These are phyloP conservation scores for Hypoxylon sp. DNA, from an alignment of 2,329 filamentous ascomycete species.

Conservation along the genomic window DNA sequence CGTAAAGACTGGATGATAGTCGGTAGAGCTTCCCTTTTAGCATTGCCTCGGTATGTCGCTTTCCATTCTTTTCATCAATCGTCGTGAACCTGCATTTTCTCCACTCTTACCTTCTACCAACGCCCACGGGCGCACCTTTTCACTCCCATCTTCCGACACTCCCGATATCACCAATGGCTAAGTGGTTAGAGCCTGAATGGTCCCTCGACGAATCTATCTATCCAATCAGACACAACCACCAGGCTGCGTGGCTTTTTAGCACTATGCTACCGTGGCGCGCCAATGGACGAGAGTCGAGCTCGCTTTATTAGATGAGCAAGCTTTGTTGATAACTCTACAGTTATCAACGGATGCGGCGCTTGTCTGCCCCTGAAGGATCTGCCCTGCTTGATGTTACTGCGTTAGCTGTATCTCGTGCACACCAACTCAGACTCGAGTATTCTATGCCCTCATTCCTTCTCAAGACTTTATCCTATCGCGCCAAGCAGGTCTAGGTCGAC, in stretches of 20 bases:
- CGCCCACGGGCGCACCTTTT: slow-evolving; percentile 12
- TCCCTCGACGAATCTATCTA: slow-evolving; percentile 13
- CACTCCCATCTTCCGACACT: slow-evolving; percentile 31
- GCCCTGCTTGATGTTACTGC: slow-evolving; percentile 22
- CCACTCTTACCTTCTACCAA: slow-evolving; percentile 22
- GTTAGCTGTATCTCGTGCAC: slow-evolving; percentile 3
- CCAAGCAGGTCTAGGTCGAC: slow-evolving; percentile 40
- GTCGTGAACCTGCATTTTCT: slow-evolving; percentile 14
- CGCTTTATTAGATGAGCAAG: slow-evolving; percentile 22
- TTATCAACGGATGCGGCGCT: slow-evolving; percentile 36
- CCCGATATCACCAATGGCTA: slow-evolving; percentile 30
- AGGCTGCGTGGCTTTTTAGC: slow-evolving; percentile 36
- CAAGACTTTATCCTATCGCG: slow-evolving; percentile 36
- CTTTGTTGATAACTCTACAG: slow-evolving; percentile 27
- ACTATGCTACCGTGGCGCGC: slow-evolving; percentile 20
- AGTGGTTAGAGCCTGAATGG: slow-evolving; percentile 34
- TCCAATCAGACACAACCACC: slow-evolving; percentile 35
- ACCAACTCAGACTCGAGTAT: slow-evolving; percentile 9
- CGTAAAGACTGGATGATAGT: slow-evolving; percentile 27
- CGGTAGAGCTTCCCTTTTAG: slow-evolving; percentile 17
- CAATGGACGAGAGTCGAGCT: slow-evolving; percentile 26
- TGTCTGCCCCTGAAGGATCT: slow-evolving; percentile 23
- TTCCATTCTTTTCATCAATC: slow-evolving; percentile 16
- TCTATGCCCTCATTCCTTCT: slow-evolving; percentile 11
- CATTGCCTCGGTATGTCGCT: slow-evolving; percentile 34